phyloP scores from a whole-genome alignment of 2,329 filamentous ascomycete species.

The Microsporum audouinii region DNA sequence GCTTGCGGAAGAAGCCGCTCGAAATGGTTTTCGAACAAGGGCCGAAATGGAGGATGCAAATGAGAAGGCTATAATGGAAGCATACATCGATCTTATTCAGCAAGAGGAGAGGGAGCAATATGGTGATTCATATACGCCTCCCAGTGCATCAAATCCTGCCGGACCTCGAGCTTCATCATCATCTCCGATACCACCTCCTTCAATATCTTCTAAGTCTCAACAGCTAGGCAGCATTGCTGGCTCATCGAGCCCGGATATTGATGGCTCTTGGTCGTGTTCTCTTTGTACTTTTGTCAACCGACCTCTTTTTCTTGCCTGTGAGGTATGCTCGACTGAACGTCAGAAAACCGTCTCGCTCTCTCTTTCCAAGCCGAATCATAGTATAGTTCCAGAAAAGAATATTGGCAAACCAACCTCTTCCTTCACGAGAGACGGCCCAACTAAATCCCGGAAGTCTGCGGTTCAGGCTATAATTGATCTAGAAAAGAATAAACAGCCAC shows the following conservation, averaged over 20 bases:
- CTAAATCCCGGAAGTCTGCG: constrained; percentile 20
- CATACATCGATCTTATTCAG: constrained; percentile 74
- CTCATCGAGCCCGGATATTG: constrained; percentile 19
- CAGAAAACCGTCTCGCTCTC: constrained; percentile 17
- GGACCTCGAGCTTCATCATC: constrained; percentile 29
- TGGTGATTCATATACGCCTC: constrained; percentile 45
- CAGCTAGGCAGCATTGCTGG: constrained; percentile 4
- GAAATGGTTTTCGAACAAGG: constrained; percentile 67
- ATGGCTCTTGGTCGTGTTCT: constrained; percentile 46
- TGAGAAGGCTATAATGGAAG: constrained; percentile 72
- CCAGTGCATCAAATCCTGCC: constrained; percentile 42
- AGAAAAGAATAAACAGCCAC: constrained; percentile 34
- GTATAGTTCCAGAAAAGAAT: constrained; percentile 5
- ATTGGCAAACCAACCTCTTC: background rate
- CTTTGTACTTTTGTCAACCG: constrained; percentile 53
- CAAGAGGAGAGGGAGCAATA: constrained; percentile 58
- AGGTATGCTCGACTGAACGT: constrained; percentile 48
- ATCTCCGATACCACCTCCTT: constrained; percentile 31
- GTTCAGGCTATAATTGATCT: constrained; percentile 30
- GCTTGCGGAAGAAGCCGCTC: constrained; percentile 55
- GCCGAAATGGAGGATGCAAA: constrained; percentile 85
- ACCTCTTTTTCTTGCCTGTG: constrained; percentile 48
- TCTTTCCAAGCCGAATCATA: background rate
- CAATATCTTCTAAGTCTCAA: constrained; percentile 14
- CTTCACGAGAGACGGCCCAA: background rate